Conservation (phyloP, 306 rosid genomes). For the Alnus glutinosa region DNA sequence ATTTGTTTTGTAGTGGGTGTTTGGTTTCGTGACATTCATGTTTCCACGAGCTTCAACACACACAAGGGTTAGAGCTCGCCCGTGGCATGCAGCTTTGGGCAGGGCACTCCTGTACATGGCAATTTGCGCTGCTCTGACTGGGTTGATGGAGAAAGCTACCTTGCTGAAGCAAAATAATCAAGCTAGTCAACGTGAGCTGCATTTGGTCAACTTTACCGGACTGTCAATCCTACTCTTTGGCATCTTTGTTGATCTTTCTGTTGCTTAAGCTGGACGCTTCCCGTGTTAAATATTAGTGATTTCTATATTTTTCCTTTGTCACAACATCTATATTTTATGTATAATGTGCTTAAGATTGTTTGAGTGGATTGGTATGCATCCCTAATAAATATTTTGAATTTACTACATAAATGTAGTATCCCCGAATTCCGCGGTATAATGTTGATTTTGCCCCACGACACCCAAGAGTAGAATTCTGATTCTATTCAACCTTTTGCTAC, state of each 20-base stretch:
- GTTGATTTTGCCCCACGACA: not conserved
- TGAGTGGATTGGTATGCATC: not conserved
- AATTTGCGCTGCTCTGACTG: constrained; percentile 73
- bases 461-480: too few relatives aligned
- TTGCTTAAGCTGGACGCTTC: constrained; percentile 31
- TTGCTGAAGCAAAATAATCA: constrained; percentile 19
- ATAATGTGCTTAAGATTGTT: constrained; percentile 11
- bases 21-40: constrained; percentile 54
- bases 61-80: constrained; percentile 25
- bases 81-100: constrained; percentile 67
- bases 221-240: constrained; percentile 75
- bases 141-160: constrained; percentile 57
- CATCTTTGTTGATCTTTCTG: constrained; percentile 55
- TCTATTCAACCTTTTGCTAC: too few relatives aligned
- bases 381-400: not conserved
- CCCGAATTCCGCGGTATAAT: too few relatives aligned
- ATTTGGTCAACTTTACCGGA: constrained; percentile 59
- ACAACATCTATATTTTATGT: not conserved
- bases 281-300: not conserved
- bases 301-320: not conserved
- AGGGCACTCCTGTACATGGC: constrained; percentile 72
- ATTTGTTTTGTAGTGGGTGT: constrained; percentile 56
- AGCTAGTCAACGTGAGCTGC: constrained; percentile 21
- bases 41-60: constrained; percentile 16
- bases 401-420: too few relatives aligned